These are phyloP conservation scores for Meredithiella fracta DNA, from an alignment of 2,329 filamentous ascomycete species.

Conservation along the genomic window DNA sequence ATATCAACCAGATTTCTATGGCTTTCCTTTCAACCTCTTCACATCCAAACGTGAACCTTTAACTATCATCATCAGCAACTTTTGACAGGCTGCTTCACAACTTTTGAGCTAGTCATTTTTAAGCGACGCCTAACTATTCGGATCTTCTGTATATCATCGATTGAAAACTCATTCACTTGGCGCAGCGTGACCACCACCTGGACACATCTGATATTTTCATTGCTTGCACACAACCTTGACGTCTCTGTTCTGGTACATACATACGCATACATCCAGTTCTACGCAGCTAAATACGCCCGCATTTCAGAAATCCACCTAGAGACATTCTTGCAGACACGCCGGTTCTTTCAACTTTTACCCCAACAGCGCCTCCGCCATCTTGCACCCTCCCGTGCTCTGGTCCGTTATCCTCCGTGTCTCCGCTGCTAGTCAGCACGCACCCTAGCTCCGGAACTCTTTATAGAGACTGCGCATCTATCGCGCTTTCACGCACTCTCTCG, in stretches of 20 bases:
- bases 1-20: too few species aligned
- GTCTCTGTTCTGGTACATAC: background rate
- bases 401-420: background rate
- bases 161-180: background rate
- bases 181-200: background rate
- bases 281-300: background rate
- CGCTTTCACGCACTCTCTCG: background rate
- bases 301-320: too few species aligned
- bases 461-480: too few species aligned
- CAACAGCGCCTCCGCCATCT: background rate
- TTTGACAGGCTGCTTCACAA: too few species aligned
- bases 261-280: background rate
- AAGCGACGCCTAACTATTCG: background rate
- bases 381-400: background rate
- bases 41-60: too few species aligned
- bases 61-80: too few species aligned
- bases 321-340: background rate
- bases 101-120: too few species aligned
- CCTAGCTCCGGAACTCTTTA: background rate
- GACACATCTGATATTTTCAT: background rate
- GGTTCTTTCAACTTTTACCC: conserved; percentile 5
- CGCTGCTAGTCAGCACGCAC: background rate
- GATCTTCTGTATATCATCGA: background rate
- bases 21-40: too few species aligned
- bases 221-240: background rate